Conservation (phyloP, 169 alveolate species). For the Eimeria nieschulzi region DNA sequence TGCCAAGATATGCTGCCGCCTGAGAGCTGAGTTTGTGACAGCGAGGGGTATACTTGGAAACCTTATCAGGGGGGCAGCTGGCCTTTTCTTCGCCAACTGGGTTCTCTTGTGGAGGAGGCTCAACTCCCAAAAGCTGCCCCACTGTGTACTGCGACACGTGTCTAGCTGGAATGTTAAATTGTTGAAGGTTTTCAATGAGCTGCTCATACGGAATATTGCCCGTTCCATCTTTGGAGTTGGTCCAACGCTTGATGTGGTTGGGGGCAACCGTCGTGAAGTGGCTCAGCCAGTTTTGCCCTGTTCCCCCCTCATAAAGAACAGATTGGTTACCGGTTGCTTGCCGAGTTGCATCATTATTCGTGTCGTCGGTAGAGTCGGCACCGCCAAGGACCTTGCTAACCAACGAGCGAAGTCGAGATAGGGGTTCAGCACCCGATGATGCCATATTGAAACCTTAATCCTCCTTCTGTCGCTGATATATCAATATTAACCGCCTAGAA, state of each 20-base stretch:
- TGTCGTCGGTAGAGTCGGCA: constrained; percentile 40
- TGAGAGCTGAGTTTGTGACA: constrained; percentile 64
- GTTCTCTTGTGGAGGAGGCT: constrained; percentile 50
- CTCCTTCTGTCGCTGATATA: neutral
- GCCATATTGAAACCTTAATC: constrained; percentile 33
- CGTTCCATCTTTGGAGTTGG: constrained; percentile 67
- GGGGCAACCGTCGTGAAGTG: constrained; percentile 70
- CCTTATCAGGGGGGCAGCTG: constrained; percentile 2
- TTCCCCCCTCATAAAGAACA: neutral
- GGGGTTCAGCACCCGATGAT: constrained; percentile 48
- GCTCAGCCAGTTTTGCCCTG: constrained; percentile 66
- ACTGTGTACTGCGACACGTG: constrained; percentile 59
- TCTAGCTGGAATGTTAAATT: constrained; percentile 66
- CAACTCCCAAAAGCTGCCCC: constrained; percentile 50
- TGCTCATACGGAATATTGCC: constrained; percentile 67
- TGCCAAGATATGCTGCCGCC: constrained; percentile 54
- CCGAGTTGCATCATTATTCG: neutral
- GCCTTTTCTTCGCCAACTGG: constrained; percentile 1
- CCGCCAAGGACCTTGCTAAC: constrained; percentile 65
- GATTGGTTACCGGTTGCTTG: neutral
- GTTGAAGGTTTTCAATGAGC: constrained; percentile 67
- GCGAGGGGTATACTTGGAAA: constrained; percentile 22
- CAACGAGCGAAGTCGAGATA: constrained; percentile 68
- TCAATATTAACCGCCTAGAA: neutral
- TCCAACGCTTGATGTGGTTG: constrained; percentile 70